Conservation (phyloP, 192 early-diverging fungal genomes). For the Lunasporangiospora selenospora region DNA sequence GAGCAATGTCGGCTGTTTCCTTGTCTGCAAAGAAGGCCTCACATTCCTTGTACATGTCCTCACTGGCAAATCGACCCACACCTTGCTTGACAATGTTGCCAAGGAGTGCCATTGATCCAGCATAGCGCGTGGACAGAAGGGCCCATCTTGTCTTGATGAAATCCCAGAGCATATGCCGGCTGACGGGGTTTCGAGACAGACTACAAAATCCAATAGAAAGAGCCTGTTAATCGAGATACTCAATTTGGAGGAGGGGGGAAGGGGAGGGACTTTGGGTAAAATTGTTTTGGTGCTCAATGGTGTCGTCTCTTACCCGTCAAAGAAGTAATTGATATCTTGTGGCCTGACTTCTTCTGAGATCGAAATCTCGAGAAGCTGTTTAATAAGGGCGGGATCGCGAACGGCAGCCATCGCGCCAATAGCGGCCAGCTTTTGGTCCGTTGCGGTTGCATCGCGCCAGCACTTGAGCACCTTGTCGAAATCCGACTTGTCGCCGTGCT, state of each 20-base stretch:
- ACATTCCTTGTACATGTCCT: slow-evolving; percentile 69
- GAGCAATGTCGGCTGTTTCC: slow-evolving; percentile 65
- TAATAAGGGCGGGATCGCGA: slow-evolving; percentile 60
- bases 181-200: slow-evolving; percentile 58
- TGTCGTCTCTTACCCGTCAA: slow-evolving; percentile 48
- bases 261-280: not conserved
- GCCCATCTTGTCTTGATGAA: slow-evolving; percentile 70
- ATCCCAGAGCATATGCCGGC: slow-evolving; percentile 70
- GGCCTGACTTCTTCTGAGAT: slow-evolving; percentile 72
- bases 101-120: slow-evolving; percentile 52
- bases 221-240: too few relatives aligned
- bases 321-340: slow-evolving; percentile 72
- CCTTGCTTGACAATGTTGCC: slow-evolving; percentile 52
- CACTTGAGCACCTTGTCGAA: slow-evolving; percentile 68
- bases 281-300: not conserved
- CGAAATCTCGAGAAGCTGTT: slow-evolving; percentile 66
- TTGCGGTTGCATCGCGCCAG: slow-evolving; percentile 63
- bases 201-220: slow-evolving; percentile 43
- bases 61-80: slow-evolving; percentile 50
- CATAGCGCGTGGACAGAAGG: slow-evolving; percentile 63
- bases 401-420: slow-evolving; percentile 66
- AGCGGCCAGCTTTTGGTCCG: slow-evolving; percentile 74
- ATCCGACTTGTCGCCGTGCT: slow-evolving; percentile 65
- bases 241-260: too few relatives aligned
- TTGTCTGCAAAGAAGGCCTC: slow-evolving; percentile 69